phyloP scores from a whole-genome alignment of 345 rosid species.

The Aquilaria malaccensis region DNA sequence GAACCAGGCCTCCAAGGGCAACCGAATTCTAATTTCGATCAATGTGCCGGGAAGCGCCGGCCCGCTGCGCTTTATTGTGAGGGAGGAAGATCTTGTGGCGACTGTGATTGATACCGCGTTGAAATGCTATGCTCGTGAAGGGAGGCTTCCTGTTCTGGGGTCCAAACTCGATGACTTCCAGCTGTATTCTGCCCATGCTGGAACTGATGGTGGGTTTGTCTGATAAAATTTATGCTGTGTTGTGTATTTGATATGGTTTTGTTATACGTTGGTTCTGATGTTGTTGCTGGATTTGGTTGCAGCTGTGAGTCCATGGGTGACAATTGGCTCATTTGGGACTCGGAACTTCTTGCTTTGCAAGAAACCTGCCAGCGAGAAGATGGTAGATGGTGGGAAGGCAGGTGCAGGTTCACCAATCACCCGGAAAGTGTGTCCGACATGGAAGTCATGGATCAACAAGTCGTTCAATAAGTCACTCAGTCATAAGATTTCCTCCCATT shows the following conservation, averaged over 20 bases:
- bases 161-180: constrained; percentile 58
- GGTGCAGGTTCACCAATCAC: constrained; percentile 24
- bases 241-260: no score
- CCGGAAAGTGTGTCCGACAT: constrained; percentile 41
- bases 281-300: constrained; percentile 12
- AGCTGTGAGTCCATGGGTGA: constrained; percentile 66
- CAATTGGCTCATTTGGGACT: constrained; percentile 62
- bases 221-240: not conserved
- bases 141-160: constrained; percentile 77
- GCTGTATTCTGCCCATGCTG: constrained; percentile 59
- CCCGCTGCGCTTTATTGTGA: constrained; percentile 78
- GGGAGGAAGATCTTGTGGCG: constrained; percentile 59
- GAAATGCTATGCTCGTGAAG: constrained; percentile 81
- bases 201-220: constrained; percentile 38
- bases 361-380: constrained; percentile 46
- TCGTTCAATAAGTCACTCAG: constrained; percentile 74
- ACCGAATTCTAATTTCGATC: constrained; percentile 57
- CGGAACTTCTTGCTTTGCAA: constrained; percentile 78
- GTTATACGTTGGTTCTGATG: not conserved
- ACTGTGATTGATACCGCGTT: constrained; percentile 73
- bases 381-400: not conserved
- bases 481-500: constrained; percentile 58
- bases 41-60: constrained; percentile 86
- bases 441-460: constrained; percentile 84
- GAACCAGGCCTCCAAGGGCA: constrained; percentile 46